Percentiles rank a stretch among this genome's conserved stretches.
These are phyloP conservation scores for Trametes elegans DNA, from an alignment of 768 basidiomycete genomes.

Conservation along the genomic window DNA sequence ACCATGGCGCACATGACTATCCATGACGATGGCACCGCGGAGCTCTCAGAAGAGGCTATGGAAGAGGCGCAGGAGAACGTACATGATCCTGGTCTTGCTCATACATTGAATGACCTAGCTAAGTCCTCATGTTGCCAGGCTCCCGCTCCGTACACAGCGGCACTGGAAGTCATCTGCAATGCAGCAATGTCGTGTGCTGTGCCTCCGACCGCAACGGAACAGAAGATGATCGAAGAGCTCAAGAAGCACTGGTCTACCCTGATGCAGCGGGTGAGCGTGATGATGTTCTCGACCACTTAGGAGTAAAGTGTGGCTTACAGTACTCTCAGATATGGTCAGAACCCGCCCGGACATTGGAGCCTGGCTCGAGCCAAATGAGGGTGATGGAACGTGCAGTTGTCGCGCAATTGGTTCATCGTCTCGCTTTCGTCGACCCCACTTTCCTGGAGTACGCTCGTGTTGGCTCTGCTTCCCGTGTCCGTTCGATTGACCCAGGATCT, in stretches of 20 bases:
- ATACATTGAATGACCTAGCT: not conserved
- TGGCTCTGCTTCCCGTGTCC: not conserved
- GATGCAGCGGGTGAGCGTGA: conserved; percentile 8
- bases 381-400: conserved; percentile 4
- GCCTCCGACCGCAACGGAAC: not conserved
- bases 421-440: conserved; percentile 4
- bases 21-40: not conserved
- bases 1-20: not conserved
- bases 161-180: not conserved
- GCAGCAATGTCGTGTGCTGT: not conserved
- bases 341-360: not conserved
- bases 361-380: not conserved
- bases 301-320: not conserved
- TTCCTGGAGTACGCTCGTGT: conserved; percentile 8
- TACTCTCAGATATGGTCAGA: conserved; percentile 6
- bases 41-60: not conserved
- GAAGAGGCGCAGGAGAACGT: not conserved
- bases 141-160: not conserved
- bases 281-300: no score
- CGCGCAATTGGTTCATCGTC: not conserved
- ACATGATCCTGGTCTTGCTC: not conserved
- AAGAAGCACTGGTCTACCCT: conserved; percentile 8
- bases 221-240: conserved; percentile 9
- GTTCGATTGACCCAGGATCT: not conserved
- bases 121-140: not conserved